phyloP scores from a whole-genome alignment of 73 alveolate genomes.

The Durusdinium trenchii region DNA sequence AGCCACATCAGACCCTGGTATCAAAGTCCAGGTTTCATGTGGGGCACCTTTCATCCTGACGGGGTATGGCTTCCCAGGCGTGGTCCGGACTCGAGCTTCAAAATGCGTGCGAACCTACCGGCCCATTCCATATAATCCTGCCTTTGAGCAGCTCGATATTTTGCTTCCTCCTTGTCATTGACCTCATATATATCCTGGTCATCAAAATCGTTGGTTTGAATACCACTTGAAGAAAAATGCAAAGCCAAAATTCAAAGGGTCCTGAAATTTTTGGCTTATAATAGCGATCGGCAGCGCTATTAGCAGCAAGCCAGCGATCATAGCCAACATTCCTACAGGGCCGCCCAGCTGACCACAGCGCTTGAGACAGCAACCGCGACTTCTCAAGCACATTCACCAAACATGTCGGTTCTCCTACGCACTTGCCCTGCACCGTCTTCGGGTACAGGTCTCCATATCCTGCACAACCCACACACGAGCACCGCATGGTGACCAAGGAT shows the following conservation, averaged over 20 bases:
- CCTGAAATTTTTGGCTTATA: constrained; percentile 94
- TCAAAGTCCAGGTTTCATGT: constrained; percentile 91
- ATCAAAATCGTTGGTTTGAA: neutral
- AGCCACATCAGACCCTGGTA: constrained; percentile 87
- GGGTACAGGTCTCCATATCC: constrained; percentile 95
- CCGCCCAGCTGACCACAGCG: neutral
- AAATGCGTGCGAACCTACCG: neutral
- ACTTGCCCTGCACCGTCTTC: constrained; percentile 92
- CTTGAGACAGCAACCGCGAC: neutral
- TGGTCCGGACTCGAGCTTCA: too few species aligned
- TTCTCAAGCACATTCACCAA: neutral
- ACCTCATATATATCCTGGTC: constrained; percentile 78
- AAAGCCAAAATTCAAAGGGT: neutral
- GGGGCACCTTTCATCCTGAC: constrained; percentile 94
- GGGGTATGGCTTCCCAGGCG: too few species aligned
- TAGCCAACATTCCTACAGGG: constrained; percentile 79
- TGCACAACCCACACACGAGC: too few species aligned
- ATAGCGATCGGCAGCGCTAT: constrained; percentile 94
- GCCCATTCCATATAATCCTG: neutral
- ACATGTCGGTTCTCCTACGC: constrained; percentile 51
- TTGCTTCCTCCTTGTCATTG: constrained; percentile 79
- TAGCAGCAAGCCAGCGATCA: constrained; percentile 91
- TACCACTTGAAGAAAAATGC: neutral
- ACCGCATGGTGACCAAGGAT: too few species aligned
- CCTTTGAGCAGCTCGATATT: constrained; percentile 91